phyloP scores from a whole-genome alignment of 768 basidiomycete species.

The Naematelia aurantialba region DNA sequence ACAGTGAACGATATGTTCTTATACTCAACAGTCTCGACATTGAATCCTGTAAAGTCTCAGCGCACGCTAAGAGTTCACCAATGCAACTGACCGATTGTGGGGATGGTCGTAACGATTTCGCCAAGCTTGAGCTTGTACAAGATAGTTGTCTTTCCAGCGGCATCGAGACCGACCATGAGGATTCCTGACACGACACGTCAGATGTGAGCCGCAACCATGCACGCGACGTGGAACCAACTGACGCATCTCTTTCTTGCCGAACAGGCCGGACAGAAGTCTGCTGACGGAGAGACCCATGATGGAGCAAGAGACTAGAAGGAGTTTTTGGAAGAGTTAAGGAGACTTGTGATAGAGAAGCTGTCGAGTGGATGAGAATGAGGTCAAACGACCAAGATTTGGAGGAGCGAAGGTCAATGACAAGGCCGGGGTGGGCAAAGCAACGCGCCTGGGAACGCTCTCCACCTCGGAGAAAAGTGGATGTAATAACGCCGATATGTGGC shows the following conservation, averaged over 20 bases:
- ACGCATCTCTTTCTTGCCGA: slow-evolving; percentile 99
- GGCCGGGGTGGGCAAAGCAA: background rate
- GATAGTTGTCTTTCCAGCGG: slow-evolving; percentile 93
- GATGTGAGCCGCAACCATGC: background rate
- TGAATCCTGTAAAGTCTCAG: slow-evolving; percentile 70
- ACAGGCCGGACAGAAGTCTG: slow-evolving; percentile 69
- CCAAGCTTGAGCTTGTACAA: slow-evolving; percentile 99
- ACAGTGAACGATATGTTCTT: slow-evolving; percentile 99
- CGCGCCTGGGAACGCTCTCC: background rate
- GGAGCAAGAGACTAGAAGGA: slow-evolving; percentile 2
- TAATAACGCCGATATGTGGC: background rate
- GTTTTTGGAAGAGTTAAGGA: slow-evolving; percentile 1
- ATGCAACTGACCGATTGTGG: slow-evolving; percentile 82
- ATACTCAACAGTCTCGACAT: slow-evolving; percentile 99
- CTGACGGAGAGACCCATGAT: slow-evolving; percentile 54
- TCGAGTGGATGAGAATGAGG: slow-evolving; percentile 1
- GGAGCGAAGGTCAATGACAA: background rate
- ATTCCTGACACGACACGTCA: slow-evolving; percentile 62
- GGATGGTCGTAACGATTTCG: slow-evolving; percentile 99
- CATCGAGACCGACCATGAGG: slow-evolving; percentile 99
- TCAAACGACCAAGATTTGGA: background rate
- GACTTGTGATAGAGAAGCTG: background rate
- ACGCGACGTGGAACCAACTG: slow-evolving; percentile 49
- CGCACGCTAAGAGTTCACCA: slow-evolving; percentile 3
- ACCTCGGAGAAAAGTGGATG: background rate